Conservation (phyloP, 768 basidiomycete genomes). For the Lentinula lateritia region DNA sequence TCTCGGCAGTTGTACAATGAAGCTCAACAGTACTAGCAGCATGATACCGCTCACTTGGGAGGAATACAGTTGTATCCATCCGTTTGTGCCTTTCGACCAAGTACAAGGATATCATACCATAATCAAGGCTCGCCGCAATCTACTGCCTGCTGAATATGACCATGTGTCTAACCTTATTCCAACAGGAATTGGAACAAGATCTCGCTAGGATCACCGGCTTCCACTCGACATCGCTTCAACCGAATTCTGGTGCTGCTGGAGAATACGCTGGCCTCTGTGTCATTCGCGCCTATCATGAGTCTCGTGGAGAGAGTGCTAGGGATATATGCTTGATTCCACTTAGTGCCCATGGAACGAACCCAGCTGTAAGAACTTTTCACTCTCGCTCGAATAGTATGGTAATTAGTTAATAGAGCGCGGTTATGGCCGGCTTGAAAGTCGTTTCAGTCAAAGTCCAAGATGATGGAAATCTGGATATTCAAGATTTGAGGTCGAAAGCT, state of each 20-base stretch:
- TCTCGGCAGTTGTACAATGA: slow-evolving; percentile 95
- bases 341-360: slow-evolving; percentile 98
- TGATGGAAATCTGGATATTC: slow-evolving; percentile 87
- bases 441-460: slow-evolving; percentile 86
- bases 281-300: slow-evolving; percentile 91
- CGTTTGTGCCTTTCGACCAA: slow-evolving; percentile 88
- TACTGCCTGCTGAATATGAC: neutral
- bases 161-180: neutral
- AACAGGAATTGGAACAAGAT: slow-evolving; percentile 83
- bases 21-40: slow-evolving; percentile 95
- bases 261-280: slow-evolving; percentile 96
- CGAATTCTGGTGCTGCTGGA: slow-evolving; percentile 97
- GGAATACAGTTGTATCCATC: slow-evolving; percentile 86
- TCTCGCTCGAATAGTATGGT: neutral
- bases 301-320: slow-evolving; percentile 78
- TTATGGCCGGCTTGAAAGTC: slow-evolving; percentile 96
- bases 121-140: slow-evolving; percentile 52
- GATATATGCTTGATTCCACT: slow-evolving; percentile 92
- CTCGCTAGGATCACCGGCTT: slow-evolving; percentile 96
- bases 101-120: slow-evolving; percentile 81
- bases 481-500: slow-evolving; percentile 81
- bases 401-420: slow-evolving; percentile 64
- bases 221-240: slow-evolving; percentile 92
- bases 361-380: slow-evolving; percentile 52
- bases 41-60: slow-evolving; percentile 97